Evolutionary conservation across 1,139 yeast species (phyloP), one percentile per base, ranked within the genome.

Genomic region (Kluyveromyces sp.): DNA sequence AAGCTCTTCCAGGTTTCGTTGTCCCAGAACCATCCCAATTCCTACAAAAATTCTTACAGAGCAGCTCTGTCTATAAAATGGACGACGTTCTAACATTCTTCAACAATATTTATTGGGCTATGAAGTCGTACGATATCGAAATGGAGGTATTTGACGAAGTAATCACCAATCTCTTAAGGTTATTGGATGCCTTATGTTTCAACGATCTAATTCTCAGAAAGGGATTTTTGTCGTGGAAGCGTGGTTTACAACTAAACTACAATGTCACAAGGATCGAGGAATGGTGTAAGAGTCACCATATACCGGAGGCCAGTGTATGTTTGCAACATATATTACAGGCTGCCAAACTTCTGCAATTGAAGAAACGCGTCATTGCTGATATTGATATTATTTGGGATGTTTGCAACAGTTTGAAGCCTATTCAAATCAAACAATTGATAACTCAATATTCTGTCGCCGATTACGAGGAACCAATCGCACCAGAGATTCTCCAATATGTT

Each of bases 261-360:
- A 94, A 94, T 66, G 94, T 90, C 47, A 92, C 98, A 4, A 79
- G 98, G 61, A 76, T 94, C 58, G 97, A 90, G 67, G 99, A 94
- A 70, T 94, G 98, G 98, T 92, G 98, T 69, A 92, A 89, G 69
- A 81, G 92, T 4, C 97, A 92, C 66, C 95, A 86, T 50, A 79
- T 94, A 56, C 84, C 87, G 46, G 96, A 90, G 63, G 96, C 95
- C 4, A 78, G 92, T n/a, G 78, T 83, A 37, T 83, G 89, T 60
- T 75, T 94, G 64, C 83, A 85, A 54, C 97, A 90, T 64, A 75
- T 94, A 62, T 77, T 89, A 61, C 98, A 94, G 70, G 94, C 96
- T 28, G 94, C 97, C 42, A 94, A 94, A 70, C 73, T 94, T 53
- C 73, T 94, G 60, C 99, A 94, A 69, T 78, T 92, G 63, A 80